Evolutionary conservation across 768 basidiomycete genomes (phyloP).

Genomic region (Leccinum arenicola): DNA sequence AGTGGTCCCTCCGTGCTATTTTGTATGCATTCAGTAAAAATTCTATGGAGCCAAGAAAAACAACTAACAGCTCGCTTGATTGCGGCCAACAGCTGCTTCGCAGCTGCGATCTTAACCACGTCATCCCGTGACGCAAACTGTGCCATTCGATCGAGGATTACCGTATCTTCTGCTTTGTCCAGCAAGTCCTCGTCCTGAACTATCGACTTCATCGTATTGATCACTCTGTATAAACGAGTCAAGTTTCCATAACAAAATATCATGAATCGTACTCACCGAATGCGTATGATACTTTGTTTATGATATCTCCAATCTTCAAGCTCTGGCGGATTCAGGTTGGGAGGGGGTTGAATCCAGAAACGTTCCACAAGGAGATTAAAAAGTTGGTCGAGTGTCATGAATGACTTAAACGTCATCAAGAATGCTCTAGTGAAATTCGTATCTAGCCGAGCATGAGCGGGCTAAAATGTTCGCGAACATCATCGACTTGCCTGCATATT

Average conservation of each 20-base stretch:
- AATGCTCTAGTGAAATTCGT: conserved; percentile 58
- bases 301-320: conserved; percentile 51
- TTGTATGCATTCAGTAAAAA: background rate
- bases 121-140: conserved; percentile 48
- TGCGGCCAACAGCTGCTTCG: conserved; percentile 46
- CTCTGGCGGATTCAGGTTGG: conserved; percentile 40
- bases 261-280: conserved; percentile 43
- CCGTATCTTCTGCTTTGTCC: conserved; percentile 52
- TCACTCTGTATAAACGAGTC: conserved; percentile 40
- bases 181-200: conserved; percentile 52
- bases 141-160: conserved; percentile 51
- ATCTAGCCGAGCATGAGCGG: conserved; percentile 34
- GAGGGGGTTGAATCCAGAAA: conserved; percentile 55
- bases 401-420: conserved; percentile 68
- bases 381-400: conserved; percentile 54
- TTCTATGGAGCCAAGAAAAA: background rate
- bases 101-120: conserved; percentile 39
- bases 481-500: conserved; percentile 47
- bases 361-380: conserved; percentile 52
- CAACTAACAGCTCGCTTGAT: conserved; percentile 51
- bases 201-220: conserved; percentile 63
- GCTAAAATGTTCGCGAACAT: background rate
- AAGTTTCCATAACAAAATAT: background rate
- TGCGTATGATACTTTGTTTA: conserved; percentile 58
- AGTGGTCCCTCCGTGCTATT: conserved; percentile 32